A percentile compares a stretch with the other conserved stretches of the same genome.
These are phyloP conservation scores for Psilocybe mexicana DNA, from an alignment of 1,284 basidiomycete genomes.

Conservation along the genomic window DNA sequence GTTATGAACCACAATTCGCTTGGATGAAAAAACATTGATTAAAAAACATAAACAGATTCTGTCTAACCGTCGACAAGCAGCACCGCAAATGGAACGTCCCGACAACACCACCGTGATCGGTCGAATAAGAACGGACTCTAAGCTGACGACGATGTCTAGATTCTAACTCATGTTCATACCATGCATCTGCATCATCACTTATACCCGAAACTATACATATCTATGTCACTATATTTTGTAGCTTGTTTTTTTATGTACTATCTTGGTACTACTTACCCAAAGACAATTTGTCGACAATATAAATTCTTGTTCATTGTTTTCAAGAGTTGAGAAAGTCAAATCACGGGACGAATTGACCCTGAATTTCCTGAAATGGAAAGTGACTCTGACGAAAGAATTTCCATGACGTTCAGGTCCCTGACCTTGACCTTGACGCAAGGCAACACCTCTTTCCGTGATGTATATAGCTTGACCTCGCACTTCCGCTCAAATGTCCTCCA, in stretches of 20 bases:
- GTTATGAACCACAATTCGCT: slow-evolving; percentile 1
- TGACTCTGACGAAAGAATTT: neutral
- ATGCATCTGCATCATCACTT: neutral
- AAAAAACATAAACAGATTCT: slow-evolving; percentile 8
- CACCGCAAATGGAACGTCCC: neutral
- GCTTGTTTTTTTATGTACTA: neutral
- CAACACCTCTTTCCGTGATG: neutral
- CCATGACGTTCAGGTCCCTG: slow-evolving; percentile 6
- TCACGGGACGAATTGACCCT: neutral
- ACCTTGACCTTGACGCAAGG: neutral
- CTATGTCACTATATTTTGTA: too few species aligned
- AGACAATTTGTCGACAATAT: too few species aligned
- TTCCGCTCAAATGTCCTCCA: neutral
- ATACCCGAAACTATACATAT: neutral
- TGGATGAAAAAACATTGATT: neutral
- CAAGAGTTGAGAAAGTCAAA: neutral
- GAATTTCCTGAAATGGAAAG: neutral
- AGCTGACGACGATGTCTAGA: too few species aligned
- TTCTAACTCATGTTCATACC: neutral
- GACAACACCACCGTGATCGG: too few species aligned
- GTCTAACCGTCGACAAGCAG: neutral
- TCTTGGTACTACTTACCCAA: too few species aligned
- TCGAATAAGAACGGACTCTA: too few species aligned
- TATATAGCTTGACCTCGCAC: neutral
- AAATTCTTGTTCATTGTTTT: too few species aligned